Evolutionary conservation across 768 basidiomycete species (phyloP).

Genomic region (Fomitopsis pulvina): DNA sequence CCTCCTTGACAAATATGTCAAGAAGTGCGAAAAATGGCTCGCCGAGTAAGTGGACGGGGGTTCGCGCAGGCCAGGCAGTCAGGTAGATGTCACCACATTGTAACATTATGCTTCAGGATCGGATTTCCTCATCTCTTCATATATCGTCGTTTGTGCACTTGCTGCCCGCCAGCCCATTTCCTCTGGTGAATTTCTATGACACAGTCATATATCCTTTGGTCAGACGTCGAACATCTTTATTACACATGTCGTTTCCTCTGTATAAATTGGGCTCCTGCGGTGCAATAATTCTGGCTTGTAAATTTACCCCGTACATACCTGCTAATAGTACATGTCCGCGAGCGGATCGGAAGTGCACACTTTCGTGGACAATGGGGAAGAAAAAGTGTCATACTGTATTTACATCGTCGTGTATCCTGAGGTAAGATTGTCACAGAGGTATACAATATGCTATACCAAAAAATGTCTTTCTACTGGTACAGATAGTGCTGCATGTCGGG

Average conservation of each 20-base stretch:
- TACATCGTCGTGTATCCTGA: no score
- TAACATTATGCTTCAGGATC: slow-evolving; percentile 27
- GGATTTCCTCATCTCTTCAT: slow-evolving; percentile 21
- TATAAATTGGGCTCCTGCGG: slow-evolving; percentile 6
- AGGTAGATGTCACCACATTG: slow-evolving; percentile 19
- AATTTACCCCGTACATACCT: slow-evolving; percentile 7
- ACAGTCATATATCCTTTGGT: background rate
- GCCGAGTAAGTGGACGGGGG: slow-evolving; percentile 77
- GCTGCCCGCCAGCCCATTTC: slow-evolving; percentile 9
- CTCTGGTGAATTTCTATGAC: background rate
- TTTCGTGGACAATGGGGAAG: no score
- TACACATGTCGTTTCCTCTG: slow-evolving; percentile 5
- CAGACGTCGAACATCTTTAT: slow-evolving; percentile 5
- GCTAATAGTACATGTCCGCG: slow-evolving; percentile 16
- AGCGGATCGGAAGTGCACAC: slow-evolving; percentile 6
- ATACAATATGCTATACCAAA: background rate
- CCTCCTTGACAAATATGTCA: slow-evolving; percentile 87
- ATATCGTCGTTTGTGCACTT: slow-evolving; percentile 25
- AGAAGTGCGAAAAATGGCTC: slow-evolving; percentile 90
- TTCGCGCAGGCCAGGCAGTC: slow-evolving; percentile 4
- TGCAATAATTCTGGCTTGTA: slow-evolving; percentile 5
- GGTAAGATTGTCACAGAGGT: no score
- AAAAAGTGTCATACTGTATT: no score
- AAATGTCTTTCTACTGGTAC: no score
- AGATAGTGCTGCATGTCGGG: no score